Evolutionary conservation across 495 filamentous ascomycete species (phyloP).

Genomic region (Astrothelium subdiscretum): DNA sequence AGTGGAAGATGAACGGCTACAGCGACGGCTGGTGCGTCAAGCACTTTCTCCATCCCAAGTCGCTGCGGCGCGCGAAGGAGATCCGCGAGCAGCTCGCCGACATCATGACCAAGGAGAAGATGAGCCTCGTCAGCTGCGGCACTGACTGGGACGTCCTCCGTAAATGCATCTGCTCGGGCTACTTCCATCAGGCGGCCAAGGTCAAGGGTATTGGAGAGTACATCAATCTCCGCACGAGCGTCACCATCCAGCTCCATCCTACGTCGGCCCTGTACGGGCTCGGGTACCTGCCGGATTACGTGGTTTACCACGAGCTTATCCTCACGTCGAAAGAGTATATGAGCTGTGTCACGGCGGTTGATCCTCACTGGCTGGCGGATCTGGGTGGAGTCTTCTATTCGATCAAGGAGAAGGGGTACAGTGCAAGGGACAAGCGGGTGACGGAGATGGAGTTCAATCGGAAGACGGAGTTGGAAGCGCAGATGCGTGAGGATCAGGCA

Average conservation of each 20-base stretch:
- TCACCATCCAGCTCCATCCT: constrained; percentile 87
- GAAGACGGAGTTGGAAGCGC: constrained; percentile 88
- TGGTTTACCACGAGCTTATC: constrained; percentile 97
- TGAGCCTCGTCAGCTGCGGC: constrained; percentile 77
- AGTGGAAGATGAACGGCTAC: constrained; percentile 86
- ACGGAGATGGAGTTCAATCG: constrained; percentile 90
- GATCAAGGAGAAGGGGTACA: constrained; percentile 96
- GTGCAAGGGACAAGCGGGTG: constrained; percentile 73
- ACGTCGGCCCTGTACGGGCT: constrained; percentile 86
- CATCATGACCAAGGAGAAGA: constrained; percentile 90
- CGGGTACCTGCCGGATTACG: constrained; percentile 90
- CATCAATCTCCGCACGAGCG: constrained; percentile 86
- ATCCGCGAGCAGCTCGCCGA: constrained; percentile 87
- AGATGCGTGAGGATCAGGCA: constrained; percentile 82
- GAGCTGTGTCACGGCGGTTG: constrained; percentile 91
- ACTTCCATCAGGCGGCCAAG: constrained; percentile 96
- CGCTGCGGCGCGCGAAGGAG: constrained; percentile 80
- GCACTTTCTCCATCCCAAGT: constrained; percentile 90
- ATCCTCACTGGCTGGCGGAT: constrained; percentile 97
- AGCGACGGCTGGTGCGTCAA: constrained; percentile 84
- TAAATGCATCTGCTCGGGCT: constrained; percentile 94
- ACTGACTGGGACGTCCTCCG: constrained; percentile 95
- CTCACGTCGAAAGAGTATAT: constrained; percentile 97
- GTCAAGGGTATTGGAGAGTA: constrained; percentile 97
- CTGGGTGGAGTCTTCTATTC: constrained; percentile 98